Base-by-base conservation (phyloP, 2,329 filamentous ascomycete genomes). In the Colletotrichum sp. region DNA sequence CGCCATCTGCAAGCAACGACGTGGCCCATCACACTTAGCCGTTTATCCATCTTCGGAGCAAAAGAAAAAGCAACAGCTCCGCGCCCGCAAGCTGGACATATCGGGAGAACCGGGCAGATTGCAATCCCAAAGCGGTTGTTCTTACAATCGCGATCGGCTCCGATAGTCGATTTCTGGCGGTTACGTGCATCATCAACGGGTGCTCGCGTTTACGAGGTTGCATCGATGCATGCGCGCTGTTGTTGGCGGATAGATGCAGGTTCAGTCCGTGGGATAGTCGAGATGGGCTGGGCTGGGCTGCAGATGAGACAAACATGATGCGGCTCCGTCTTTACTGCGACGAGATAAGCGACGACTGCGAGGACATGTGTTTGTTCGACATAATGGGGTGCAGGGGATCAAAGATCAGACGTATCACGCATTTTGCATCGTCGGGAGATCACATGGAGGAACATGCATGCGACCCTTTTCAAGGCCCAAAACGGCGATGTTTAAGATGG, bases 201-300 rank as follows among this genome's bases (percentile, higher is more conserved):
- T 52, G 44, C 44, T 52, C n/a, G 44, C 44, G 4, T 52, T 52
- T 52, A 52, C 44, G 44, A 52, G 44, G 44, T 52, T 22, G 44
- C 44, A 48, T 48, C 39, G 3, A 44, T 44, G 39, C 18, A n/a
- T 12, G 10, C n/a, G 44, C 44, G n/a, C 1, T 22, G 44, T 52
- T 52, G 44, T 22, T 52, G 44, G 18, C 22, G 44, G 44, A n/a
- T 22, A 13, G 44, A 52, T 52, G 44, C n/a, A 13, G 44, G n/a
- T 22, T 52, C 10, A 52, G 44, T 22, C n/a, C n/a, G n/a, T 0
- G 44, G 18, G 44, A 22, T 48, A 0, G 39, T 0, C 8, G 0
- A 44, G 39, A 44, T 44, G 39, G 9, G 39, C 3, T 44, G 36
- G 36, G 16, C 36, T 39, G 44, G 6, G 44, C 44, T 52, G 44